Base-by-base conservation (phyloP, 2,329 filamentous ascomycete genomes). In the Trichoderma sp. region DNA sequence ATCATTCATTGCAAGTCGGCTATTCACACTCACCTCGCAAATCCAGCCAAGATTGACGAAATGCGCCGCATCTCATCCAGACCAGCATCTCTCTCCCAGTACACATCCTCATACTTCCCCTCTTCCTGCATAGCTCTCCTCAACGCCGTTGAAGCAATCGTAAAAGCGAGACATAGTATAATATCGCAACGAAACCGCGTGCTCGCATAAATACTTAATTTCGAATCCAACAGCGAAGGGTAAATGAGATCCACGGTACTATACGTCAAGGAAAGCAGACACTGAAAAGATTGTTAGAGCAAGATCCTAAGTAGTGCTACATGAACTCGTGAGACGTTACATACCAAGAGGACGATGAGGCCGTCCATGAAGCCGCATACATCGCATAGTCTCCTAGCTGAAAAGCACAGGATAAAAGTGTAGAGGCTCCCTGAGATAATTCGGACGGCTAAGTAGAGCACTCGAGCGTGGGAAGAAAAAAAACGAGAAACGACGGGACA, bases 51-150 rank as follows among this genome's bases (percentile, higher is more conserved):
- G 0, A 50, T 7, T 0, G 64, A 36, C 28, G 50, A 36, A 39
- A 67, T 67, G 0, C 50, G 64, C 30, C 64, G 32, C 64, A 67
- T 67, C 32, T 67, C 64, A 39, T n/a, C 26, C 50, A 55, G 9
- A 39, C 20, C 23, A 23, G 36, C 23, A 57, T 67, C 64, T 1
- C 50, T 67, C 64, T 67, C 64, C 47, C 47, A 67, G 11, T 57
- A 67, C 3, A 67, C n/a, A 34, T 17, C 20, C 1, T 55, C 63
- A 11, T 26, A 34, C 5, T 20, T 50, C 13, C 12, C 6, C 4
- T 11, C 32, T 17, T 11, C 28, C 6, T 12, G 12, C 3, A 53
- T 23, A 3, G 32, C 30, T 13, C 64, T 67, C 6, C 43, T 39
- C 15, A 67, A n/a, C 1, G 64, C 34, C 3, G 64, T 67, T 4